A percentile compares a stretch with the other conserved stretches of the same genome.
These are phyloP conservation scores for Jatropha podagrica DNA, from an alignment of 441 rosid genomes.

Conservation along the genomic window DNA sequence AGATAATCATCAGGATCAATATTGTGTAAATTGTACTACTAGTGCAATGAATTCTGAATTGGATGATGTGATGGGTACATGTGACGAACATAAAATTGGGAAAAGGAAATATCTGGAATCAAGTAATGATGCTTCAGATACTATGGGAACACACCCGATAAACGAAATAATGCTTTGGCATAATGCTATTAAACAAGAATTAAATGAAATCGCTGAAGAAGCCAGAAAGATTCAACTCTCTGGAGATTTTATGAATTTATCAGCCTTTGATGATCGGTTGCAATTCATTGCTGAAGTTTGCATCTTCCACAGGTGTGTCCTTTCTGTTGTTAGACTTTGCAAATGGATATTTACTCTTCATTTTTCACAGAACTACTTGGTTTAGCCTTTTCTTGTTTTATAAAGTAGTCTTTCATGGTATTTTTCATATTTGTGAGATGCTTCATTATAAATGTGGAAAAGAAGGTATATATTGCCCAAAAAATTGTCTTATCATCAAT, in stretches of 20 bases:
- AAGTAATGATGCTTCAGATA: constrained; percentile 30
- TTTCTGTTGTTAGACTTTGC: constrained; percentile 6
- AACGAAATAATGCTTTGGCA: constrained; percentile 74
- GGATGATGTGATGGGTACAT: constrained; percentile 32
- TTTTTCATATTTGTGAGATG: neutral
- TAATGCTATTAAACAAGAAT: constrained; percentile 59
- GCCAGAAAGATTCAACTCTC: constrained; percentile 55
- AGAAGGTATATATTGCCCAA: neutral
- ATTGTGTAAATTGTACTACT: constrained; percentile 41
- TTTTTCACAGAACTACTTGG: neutral
- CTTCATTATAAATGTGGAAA: neutral
- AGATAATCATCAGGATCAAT: constrained; percentile 24
- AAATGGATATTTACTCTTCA: neutral
- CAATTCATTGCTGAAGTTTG: constrained; percentile 69
- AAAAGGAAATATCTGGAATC: constrained; percentile 55
- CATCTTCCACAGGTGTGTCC: constrained; percentile 64
- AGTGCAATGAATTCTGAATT: constrained; percentile 35
- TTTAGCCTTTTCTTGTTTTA: neutral
- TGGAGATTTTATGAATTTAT: constrained; percentile 53
- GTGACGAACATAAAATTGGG: constrained; percentile 37
- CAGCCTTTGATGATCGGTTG: constrained; percentile 59
- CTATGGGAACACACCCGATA: constrained; percentile 46
- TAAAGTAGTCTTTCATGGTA: neutral
- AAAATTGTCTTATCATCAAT: neutral
- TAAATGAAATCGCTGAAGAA: constrained; percentile 50